Base-by-base conservation (phyloP, 208 protist genomes). In the Angomonas ambiguus region DNA sequence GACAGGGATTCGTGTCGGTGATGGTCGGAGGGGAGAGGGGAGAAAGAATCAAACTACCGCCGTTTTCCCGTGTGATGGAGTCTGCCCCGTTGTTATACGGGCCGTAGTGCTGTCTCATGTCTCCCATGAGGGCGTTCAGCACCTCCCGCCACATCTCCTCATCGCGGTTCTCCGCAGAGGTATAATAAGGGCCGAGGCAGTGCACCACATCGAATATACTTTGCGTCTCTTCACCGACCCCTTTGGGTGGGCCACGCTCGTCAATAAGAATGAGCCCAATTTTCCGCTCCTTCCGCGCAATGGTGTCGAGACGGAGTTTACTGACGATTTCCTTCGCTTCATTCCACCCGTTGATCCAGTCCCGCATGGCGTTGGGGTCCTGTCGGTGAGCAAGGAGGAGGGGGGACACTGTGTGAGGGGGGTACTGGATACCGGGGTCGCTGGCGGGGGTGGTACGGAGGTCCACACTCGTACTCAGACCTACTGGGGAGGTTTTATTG, bases 181-280 rank as follows among this genome's bases (percentile, higher is more conserved):
- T n/a, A n/a, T n/a, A n/a, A n/a, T 45, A 16, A 45, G 38, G 11
- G 38, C 38, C 11, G 8, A n/a, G 38, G 38, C 11, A 16, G 38
- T 45, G 38, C 16, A 8, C 38, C 38, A 8, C 38, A 45, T 16
- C 8, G 11, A 45, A 8, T 45, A 8, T n/a, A n/a, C 16, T 16
- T 45, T 16, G 38, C 16, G 11, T 45, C 8, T 16, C 16, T 45
- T 38, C 61, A 58, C n/a, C n/a, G n/a, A n/a, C n/a, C n/a, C n/a
- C n/a, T n/a, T n/a, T n/a, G n/a, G n/a, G n/a, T n/a, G n/a, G 45
- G 27, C 65, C 20, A 20, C 65, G 65, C 38, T 70, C 65, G 28
- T 70, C 65, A 6, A 70, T 56, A 8, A 70, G 13, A 5, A 70
- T 13, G 51, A 70, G n/a, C 31, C 53, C 48, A 1, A 70, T 32